phyloP scores from a whole-genome alignment of 257 asterid genomes.

The Solanum ahanhuiri region DNA sequence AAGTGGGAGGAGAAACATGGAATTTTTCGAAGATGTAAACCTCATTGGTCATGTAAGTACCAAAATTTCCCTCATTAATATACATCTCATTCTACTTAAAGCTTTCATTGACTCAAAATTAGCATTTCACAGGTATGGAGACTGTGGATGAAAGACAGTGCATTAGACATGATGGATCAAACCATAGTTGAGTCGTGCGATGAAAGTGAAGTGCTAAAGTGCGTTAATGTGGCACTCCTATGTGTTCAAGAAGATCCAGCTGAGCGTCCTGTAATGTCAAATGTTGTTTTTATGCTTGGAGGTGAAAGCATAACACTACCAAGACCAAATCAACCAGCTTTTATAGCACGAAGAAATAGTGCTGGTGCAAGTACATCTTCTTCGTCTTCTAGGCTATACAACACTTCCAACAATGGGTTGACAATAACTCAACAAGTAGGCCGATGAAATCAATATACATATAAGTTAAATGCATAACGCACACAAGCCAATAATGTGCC shows the following conservation, averaged over 20 bases:
- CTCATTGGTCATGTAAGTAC: slow-evolving; percentile 19
- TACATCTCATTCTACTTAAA: neutral
- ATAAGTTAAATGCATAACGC: neutral
- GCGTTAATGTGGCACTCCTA: slow-evolving; percentile 16
- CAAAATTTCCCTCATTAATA: neutral
- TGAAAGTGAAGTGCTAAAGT: neutral
- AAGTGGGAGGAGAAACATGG: slow-evolving; percentile 15
- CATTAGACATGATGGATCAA: slow-evolving; percentile 8
- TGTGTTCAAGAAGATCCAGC: slow-evolving; percentile 26
- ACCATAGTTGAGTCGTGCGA: neutral
- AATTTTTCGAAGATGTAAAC: slow-evolving; percentile 4
- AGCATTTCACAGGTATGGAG: slow-evolving; percentile 9
- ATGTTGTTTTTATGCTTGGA: slow-evolving; percentile 13
- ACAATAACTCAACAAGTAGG: slow-evolving; percentile 4
- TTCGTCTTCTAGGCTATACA: neutral
- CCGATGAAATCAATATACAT: neutral
- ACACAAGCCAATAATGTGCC: neutral
- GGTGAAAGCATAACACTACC: slow-evolving; percentile 10
- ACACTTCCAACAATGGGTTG: neutral
- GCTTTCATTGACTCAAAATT: neutral
- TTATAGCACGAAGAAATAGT: neutral
- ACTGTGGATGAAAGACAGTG: slow-evolving; percentile 16
- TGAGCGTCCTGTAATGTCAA: slow-evolving; percentile 22
- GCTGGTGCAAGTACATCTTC: neutral
- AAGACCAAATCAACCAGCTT: slow-evolving; percentile 17